Evolutionary conservation across 2,329 filamentous ascomycete genomes (phyloP).

Genomic region (Fusarium penzigii): DNA sequence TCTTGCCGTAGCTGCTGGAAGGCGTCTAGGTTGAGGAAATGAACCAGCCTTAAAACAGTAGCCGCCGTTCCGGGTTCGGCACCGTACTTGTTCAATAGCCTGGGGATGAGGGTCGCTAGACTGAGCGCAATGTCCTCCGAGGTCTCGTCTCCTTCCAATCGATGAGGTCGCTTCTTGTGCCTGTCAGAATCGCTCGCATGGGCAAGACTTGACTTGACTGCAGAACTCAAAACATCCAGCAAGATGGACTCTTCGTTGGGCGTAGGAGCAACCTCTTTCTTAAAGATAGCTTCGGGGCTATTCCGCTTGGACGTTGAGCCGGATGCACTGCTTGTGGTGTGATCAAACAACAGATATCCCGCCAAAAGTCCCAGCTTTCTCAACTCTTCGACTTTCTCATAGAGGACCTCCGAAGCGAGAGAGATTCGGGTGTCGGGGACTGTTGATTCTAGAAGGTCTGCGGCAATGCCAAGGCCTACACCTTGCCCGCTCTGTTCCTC

Average conservation of each 20-base stretch:
- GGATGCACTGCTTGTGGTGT: conserved; percentile 65
- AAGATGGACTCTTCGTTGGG: conserved; percentile 81
- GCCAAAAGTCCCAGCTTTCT: conserved; percentile 86
- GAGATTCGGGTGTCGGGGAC: conserved; percentile 79
- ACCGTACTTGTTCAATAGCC: conserved; percentile 88
- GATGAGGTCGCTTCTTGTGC: conserved; percentile 57
- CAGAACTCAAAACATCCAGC: conserved; percentile 81
- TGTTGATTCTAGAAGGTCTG: conserved; percentile 60
- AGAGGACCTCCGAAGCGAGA: conserved; percentile 82
- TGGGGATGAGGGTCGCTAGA: conserved; percentile 78
- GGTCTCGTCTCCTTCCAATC: conserved; percentile 62
- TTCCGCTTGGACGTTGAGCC: conserved; percentile 53
- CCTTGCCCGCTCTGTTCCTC: conserved; percentile 53
- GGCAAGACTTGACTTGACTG: conserved; percentile 73
- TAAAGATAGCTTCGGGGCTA: conserved; percentile 61
- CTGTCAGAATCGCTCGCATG: conserved; percentile 67
- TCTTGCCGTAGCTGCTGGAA: conserved; percentile 90
- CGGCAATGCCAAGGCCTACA: conserved; percentile 51
- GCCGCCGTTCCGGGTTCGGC: conserved; percentile 85
- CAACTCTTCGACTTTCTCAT: conserved; percentile 78
- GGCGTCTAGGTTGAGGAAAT: conserved; percentile 81
- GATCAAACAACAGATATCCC: conserved; percentile 90
- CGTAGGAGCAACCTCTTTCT: conserved; percentile 70
- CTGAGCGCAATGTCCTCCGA: conserved; percentile 79
- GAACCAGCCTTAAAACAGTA: conserved; percentile 81